These are phyloP conservation scores for Wilcoxina mikolae DNA, from an alignment of 495 filamentous ascomycete genomes.

Conservation along the genomic window DNA sequence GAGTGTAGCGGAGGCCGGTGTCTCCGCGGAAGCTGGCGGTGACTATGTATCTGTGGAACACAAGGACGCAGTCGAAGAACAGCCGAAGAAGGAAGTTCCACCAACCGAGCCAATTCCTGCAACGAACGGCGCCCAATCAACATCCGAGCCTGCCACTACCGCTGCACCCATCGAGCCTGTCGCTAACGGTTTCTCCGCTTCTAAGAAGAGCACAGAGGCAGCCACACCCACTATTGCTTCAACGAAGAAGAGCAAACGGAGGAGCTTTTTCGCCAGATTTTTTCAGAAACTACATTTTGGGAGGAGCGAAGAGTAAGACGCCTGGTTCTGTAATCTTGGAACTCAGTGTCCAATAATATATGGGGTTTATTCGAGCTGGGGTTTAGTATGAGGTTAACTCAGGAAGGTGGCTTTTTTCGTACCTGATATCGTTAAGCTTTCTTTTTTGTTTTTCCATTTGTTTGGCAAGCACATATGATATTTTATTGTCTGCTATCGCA, in stretches of 20 bases:
- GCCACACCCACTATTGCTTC: not conserved
- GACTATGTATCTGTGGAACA: slow-evolving; percentile 60
- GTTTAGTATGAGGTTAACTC: no score
- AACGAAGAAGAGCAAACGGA: not conserved
- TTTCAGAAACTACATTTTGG: not conserved
- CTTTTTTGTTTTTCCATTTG: no score
- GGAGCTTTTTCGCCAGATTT: not conserved
- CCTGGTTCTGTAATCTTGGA: no score
- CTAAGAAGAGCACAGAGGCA: not conserved
- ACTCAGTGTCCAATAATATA: no score
- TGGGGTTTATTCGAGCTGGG: no score
- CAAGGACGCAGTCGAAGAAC: slow-evolving; percentile 41
- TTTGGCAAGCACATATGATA: no score
- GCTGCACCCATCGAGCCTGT: not conserved
- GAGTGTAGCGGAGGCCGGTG: slow-evolving; percentile 48
- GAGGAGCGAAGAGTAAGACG: no score
- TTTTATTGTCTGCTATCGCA: no score
- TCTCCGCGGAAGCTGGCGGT: slow-evolving; percentile 54
- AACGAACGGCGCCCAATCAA: not conserved
- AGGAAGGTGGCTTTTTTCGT: no score
- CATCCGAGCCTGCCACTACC: not conserved
- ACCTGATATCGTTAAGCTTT: no score
- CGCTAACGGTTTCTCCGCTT: no score
- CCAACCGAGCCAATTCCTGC: slow-evolving; percentile 8
- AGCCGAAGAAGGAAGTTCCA: slow-evolving; percentile 13